Evolutionary conservation across 116 monocot genomes (phyloP).

Genomic region (Dioscorea cayenensis): DNA sequence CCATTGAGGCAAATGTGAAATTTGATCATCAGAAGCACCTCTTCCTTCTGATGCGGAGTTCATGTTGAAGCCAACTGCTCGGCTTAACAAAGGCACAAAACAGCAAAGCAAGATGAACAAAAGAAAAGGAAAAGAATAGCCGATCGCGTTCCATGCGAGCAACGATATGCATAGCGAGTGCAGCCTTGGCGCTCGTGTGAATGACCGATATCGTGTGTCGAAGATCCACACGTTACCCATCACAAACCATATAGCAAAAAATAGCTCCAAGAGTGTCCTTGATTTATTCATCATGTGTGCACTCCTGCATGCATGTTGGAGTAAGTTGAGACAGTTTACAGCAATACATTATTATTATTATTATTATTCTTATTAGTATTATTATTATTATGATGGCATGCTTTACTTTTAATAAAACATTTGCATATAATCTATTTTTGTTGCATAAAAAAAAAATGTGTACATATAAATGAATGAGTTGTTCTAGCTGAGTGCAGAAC

Average conservation of each 20-base stretch:
- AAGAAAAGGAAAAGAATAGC: constrained; percentile 84
- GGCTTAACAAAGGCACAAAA: constrained; percentile 53
- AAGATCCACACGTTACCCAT: constrained; percentile 98
- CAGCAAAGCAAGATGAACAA: constrained; percentile 81
- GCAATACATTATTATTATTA: no score
- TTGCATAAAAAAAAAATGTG: no score
- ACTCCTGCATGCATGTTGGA: constrained; percentile 7
- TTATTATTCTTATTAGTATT: no score
- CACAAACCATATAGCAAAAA: constrained; percentile 88
- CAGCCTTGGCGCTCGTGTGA: constrained; percentile 43
- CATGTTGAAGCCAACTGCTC: constrained; percentile 72
- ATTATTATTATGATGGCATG: no score
- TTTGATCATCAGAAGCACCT: constrained; percentile 75
- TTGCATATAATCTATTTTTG: no score
- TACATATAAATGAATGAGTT: no score
- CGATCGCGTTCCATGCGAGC: constrained; percentile 69
- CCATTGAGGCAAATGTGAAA: constrained; percentile 55
- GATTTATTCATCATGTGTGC: constrained; percentile 64
- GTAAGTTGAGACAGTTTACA: no score
- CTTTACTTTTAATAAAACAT: no score
- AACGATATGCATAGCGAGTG: constrained; percentile 57
- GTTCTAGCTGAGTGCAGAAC: no score
- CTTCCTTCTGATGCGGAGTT: constrained; percentile 40
- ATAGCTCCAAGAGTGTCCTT: constrained; percentile 60
- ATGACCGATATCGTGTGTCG: constrained; percentile 46